Conservation (phyloP, 495 filamentous ascomycete species). For the Aspergillus sclerotioniger region DNA sequence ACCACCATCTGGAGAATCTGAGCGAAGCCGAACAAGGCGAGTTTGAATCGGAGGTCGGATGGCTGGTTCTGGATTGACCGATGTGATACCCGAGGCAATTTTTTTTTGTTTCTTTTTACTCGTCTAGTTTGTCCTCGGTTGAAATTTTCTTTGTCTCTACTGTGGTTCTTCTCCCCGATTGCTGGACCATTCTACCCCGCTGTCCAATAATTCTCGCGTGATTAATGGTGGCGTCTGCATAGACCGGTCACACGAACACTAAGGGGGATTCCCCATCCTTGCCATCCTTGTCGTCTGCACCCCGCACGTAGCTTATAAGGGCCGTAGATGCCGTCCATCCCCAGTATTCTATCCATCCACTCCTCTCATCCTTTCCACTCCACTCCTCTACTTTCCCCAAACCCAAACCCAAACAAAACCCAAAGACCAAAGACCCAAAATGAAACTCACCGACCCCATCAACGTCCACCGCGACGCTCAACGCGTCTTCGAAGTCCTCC, state of each 20-base stretch:
- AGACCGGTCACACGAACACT: too few species aligned
- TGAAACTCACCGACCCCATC: not conserved
- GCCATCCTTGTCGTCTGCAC: too few species aligned
- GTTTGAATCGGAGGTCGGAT: slow-evolving; percentile 23
- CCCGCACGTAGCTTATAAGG: too few species aligned
- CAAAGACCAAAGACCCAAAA: too few species aligned
- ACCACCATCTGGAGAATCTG: slow-evolving; percentile 19
- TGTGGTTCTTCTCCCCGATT: too few species aligned
- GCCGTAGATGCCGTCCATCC: too few species aligned
- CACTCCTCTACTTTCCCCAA: not conserved
- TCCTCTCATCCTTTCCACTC: not conserved
- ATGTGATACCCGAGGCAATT: not conserved
- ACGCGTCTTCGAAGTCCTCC: slow-evolving; percentile 22
- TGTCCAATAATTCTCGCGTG: too few species aligned
- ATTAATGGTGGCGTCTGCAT: too few species aligned
- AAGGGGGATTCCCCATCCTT: too few species aligned
- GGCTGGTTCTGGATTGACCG: not conserved
- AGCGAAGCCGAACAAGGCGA: slow-evolving; percentile 19
- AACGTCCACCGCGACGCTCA: slow-evolving; percentile 19
- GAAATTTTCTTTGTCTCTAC: not conserved
- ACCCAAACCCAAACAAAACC: not conserved
- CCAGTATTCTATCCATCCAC: not conserved
- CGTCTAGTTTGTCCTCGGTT: not conserved
- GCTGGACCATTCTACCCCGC: too few species aligned
- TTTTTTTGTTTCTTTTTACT: not conserved